phyloP scores from a whole-genome alignment of 1,284 basidiomycete genomes.

The Phylloboletellus chloephorus region DNA sequence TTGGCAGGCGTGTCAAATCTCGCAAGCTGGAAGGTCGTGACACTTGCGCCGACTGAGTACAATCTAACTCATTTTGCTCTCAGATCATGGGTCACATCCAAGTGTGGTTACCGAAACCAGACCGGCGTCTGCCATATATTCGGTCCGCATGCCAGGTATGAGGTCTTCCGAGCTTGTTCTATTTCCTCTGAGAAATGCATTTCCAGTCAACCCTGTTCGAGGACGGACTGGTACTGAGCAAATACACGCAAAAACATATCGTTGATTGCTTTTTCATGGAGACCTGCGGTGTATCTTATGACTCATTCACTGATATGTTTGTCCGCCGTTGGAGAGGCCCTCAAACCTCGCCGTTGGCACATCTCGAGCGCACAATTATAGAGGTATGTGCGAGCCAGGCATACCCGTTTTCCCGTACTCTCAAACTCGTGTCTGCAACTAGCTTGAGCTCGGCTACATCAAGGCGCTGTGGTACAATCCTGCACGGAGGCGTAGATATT shows the following conservation, averaged over 20 bases:
- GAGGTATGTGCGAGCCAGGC: slow-evolving; percentile 39
- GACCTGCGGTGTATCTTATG: slow-evolving; percentile 50
- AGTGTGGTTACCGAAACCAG: slow-evolving; percentile 39
- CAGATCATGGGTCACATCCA: slow-evolving; percentile 50
- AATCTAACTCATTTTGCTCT: slow-evolving; percentile 3
- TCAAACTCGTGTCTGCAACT: slow-evolving; percentile 1
- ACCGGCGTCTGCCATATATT: slow-evolving; percentile 47
- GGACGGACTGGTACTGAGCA: slow-evolving; percentile 48
- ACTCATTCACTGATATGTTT: slow-evolving; percentile 38
- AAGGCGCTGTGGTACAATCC: slow-evolving; percentile 63
- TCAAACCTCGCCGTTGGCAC: slow-evolving; percentile 34
- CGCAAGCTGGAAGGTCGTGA: slow-evolving; percentile 56
- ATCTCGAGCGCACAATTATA: slow-evolving; percentile 50
- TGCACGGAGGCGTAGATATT: slow-evolving; percentile 56
- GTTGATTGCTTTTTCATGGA: slow-evolving; percentile 65
- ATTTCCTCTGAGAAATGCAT: slow-evolving; percentile 6
- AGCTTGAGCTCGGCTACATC: slow-evolving; percentile 57
- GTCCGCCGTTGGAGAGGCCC: slow-evolving; percentile 35
- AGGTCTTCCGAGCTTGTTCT: slow-evolving; percentile 1
- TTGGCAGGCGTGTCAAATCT: slow-evolving; percentile 44
- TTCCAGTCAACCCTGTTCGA: slow-evolving; percentile 56
- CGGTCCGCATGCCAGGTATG: slow-evolving; percentile 54
- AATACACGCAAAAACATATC: slow-evolving; percentile 48
- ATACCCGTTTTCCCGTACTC: slow-evolving; percentile 5
- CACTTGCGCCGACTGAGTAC: neutral